Evolutionary conservation across 2,329 filamentous ascomycete genomes (phyloP), one percentile per base, ranked within the genome.

Genomic region (Penicillium aurantiogriseum): DNA sequence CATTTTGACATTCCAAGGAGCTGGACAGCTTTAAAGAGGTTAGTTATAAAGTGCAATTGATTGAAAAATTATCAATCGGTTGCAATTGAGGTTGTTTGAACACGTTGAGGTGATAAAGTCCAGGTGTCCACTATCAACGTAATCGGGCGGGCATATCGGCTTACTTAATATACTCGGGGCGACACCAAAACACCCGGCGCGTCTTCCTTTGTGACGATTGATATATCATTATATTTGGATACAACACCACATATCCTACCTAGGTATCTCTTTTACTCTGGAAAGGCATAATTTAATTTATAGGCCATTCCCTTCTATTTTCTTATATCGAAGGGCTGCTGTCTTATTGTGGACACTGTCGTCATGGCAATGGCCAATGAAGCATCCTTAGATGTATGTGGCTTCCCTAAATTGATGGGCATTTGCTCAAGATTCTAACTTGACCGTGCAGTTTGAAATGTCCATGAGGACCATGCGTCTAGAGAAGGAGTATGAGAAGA

Each of bases 401-500:
- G 43, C 17, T 42, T 15, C 40, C 19, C 44, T 33, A 23, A 2
- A 13, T 31, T 44, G 15, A 29, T n/a, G 40, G 33, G 44, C 13
- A 42, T 33, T 47, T 35, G 3, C 19, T 9, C 27, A 44, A 53
- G n/a, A 21, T 46, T 51, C 57, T 58, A 36, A 58, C 52, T 57
- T 29, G 45, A 33, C 48, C 17, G 29, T 42, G 7, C 45, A 71
- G 71, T 70, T 55, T 54, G 74, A 81, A 63, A 77, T 82, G 69
- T 77, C 81, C 40, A 75, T 86, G 46, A 77, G 79, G 55, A 83
- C 80, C 46, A 73, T 80, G 42, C 74, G 71, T 17, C 81, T 92
- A 52, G 90, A 95, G 71, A 76, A 89, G 59, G 84, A 84, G 66
- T 90, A 92, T 71, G 85, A 88, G 63, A 81, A 83, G 58, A 83